Percentiles rank a stretch among this genome's conserved stretches.
Evolutionary conservation across 306 rosid genomes (phyloP).

Genomic region (Fragaria iinumae): DNA sequence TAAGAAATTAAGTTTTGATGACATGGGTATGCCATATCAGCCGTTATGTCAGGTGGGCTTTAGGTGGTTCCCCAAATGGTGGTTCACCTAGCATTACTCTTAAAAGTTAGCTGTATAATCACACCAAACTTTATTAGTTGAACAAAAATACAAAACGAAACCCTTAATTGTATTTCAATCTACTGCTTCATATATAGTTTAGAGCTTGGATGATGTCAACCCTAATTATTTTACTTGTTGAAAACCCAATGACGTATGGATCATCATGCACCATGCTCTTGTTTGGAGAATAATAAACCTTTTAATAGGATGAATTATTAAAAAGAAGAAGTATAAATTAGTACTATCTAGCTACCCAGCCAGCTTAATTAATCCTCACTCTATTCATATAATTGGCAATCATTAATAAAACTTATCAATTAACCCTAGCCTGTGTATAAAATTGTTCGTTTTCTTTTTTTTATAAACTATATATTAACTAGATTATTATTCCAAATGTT

Average conservation of each 20-base stretch:
- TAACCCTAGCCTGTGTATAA: background rate
- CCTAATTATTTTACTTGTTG: background rate
- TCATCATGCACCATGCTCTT: constrained; percentile 2
- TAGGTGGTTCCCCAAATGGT: too few species aligned
- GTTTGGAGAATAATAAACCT: background rate
- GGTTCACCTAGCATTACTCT: too few species aligned
- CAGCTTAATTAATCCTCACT: background rate
- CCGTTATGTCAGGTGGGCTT: too few species aligned
- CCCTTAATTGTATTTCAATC: background rate
- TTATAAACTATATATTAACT: background rate
- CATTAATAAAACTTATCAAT: background rate
- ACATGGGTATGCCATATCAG: too few species aligned
- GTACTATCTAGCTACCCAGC: background rate
- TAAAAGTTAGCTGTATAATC: background rate
- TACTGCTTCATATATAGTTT: background rate
- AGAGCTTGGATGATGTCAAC: background rate
- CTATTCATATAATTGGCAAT: background rate
- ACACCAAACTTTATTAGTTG: background rate
- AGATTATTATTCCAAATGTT: background rate
- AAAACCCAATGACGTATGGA: background rate
- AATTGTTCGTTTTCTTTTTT: background rate
- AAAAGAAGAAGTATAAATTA: background rate
- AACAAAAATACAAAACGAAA: background rate
- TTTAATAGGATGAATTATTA: background rate
- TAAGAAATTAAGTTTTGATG: too few species aligned